phyloP scores from a whole-genome alignment of 306 rosid genomes.

The Cicer chorassanicum region DNA sequence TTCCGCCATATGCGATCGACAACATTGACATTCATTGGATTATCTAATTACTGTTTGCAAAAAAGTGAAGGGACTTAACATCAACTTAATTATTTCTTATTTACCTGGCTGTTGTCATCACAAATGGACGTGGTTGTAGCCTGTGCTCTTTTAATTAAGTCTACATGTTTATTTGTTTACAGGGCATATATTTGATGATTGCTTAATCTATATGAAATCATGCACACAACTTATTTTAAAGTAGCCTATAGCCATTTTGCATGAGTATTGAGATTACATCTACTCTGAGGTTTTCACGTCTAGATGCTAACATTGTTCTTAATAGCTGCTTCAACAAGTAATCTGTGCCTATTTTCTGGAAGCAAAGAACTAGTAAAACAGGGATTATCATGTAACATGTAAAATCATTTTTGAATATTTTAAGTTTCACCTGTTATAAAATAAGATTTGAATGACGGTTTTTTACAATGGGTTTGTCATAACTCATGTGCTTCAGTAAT shows the following conservation, averaged over 20 bases:
- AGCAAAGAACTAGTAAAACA: background rate
- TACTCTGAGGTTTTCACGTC: background rate
- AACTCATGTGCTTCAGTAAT: slow-evolving; percentile 16
- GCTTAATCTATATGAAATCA: slow-evolving; percentile 1
- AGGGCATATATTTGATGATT: background rate
- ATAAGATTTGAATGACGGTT: slow-evolving; percentile 18
- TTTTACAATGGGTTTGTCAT: slow-evolving; percentile 22
- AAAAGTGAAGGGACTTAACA: background rate
- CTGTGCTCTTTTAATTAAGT: slow-evolving; percentile 6
- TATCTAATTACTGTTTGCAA: background rate
- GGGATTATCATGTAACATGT: background rate
- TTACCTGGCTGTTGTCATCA: background rate
- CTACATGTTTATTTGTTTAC: slow-evolving; percentile 8
- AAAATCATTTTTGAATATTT: background rate
- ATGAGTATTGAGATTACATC: background rate
- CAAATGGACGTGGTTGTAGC: slow-evolving; percentile 8
- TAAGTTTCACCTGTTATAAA: background rate
- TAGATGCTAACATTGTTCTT: slow-evolving; percentile 9
- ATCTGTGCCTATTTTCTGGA: slow-evolving; percentile 12
- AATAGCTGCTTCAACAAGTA: slow-evolving; percentile 18
- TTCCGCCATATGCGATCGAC: too few species aligned
- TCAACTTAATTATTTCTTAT: background rate
- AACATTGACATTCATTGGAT: too few species aligned
- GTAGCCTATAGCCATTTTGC: slow-evolving; percentile 5
- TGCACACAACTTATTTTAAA: background rate